Base-by-base conservation (phyloP, 495 filamentous ascomycete species). In the Darksidea phi region DNA sequence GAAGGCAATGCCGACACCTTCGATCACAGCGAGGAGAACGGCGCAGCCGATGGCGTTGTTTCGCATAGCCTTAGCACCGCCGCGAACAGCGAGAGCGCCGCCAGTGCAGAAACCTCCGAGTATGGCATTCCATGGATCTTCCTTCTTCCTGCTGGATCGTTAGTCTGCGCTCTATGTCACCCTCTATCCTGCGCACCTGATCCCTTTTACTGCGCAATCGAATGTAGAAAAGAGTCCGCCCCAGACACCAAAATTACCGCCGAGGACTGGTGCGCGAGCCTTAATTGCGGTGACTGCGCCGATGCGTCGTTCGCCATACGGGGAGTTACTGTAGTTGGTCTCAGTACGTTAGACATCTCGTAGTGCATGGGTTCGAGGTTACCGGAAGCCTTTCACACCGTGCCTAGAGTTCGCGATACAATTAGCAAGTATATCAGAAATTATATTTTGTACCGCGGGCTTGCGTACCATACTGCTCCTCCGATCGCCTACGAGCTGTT, bases 221-320 rank as follows among this genome's bases (percentile, higher is more conserved):
- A 89, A 97, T 38, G 89, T 94, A 59, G 85, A 88, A 77, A 98
- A 97, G 43, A 97, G 70, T 61, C 94, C 94, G 68, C 94, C 94
- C 93, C 93, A 98, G 34, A 92, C 88, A 66, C 93, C 93, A 64
- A 98, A 98, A 79, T 98, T 98, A 61, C 94, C 94, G 58, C 93
- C 94, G 45, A 97, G 82, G 42, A 97, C 92, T 1, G 94, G 94
- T 37, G 95, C 95, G 58, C 95, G 87, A 50, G 91, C 90, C 79
- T 98, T 98, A 77, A 98, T 93, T 26, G 94, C 95, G 67, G 94
- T 97, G 74, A 98, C 78, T 37, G 95, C 90, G 66, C 95, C 94
- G 79, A 97, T 91, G 74, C 92, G 81, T 67, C 94, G 84, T 82
- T 97, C 95, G 68, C 94, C 94, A 74, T 95, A 90, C 47, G 85